phyloP scores from a whole-genome alignment of 441 rosid species.

The Oxalis stricta region DNA sequence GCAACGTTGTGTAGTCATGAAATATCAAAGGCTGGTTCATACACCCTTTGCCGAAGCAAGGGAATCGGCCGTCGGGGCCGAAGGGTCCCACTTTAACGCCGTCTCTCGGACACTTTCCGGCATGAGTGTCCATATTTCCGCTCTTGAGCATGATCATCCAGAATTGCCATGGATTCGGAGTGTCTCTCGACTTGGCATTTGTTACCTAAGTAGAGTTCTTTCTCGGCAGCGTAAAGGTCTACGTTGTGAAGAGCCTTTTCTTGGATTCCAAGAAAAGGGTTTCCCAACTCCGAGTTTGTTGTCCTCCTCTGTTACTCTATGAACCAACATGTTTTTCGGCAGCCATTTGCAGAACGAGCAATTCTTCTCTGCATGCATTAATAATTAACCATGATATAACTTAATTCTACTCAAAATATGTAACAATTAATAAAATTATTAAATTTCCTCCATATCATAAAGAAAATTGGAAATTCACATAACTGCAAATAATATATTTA shows the following conservation, averaged over 20 bases:
- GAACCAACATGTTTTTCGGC: slow-evolving; percentile 32
- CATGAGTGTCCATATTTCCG: slow-evolving; percentile 54
- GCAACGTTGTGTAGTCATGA: slow-evolving; percentile 46
- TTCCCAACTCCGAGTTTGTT: slow-evolving; percentile 58
- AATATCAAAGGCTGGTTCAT: slow-evolving; percentile 65
- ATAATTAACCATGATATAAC: neutral
- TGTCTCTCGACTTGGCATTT: slow-evolving; percentile 58
- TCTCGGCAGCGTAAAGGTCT: slow-evolving; percentile 49
- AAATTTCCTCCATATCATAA: too few relatives aligned
- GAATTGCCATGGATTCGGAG: slow-evolving; percentile 71
- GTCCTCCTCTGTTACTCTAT: slow-evolving; percentile 55
- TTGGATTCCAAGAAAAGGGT: slow-evolving; percentile 37
- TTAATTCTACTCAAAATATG: too few relatives aligned
- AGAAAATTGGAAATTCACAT: too few relatives aligned
- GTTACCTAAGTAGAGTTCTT: slow-evolving; percentile 59
- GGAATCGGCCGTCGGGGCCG: slow-evolving; percentile 36
- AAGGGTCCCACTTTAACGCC: slow-evolving; percentile 51
- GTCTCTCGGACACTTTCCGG: slow-evolving; percentile 52
- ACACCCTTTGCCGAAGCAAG: slow-evolving; percentile 74
- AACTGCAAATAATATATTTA: too few relatives aligned
- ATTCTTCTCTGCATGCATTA: slow-evolving; percentile 17
- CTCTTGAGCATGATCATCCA: slow-evolving; percentile 93
- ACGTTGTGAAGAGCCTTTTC: slow-evolving; percentile 16
- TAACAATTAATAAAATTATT: too few relatives aligned
- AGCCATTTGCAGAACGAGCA: slow-evolving; percentile 31